Base-by-base conservation (phyloP, 2,329 filamentous ascomycete species). In the Pseudohalonectria lignicola region DNA sequence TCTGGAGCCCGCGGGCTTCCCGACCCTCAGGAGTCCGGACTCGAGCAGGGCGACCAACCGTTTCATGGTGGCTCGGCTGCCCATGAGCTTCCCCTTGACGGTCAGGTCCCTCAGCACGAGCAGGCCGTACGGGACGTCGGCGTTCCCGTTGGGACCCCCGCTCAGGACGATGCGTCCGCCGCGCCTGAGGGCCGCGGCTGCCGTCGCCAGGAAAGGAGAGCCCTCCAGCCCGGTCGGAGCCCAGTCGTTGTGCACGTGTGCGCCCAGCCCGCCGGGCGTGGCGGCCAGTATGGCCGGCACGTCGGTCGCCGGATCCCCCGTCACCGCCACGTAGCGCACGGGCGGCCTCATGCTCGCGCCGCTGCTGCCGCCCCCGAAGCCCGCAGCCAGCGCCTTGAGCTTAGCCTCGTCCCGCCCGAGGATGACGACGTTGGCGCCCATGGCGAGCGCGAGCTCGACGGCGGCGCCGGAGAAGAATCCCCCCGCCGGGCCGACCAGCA, bases 381-480 rank as follows among this genome's bases (percentile, higher is more conserved):
- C 41, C 3, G 46, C 42, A 25, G 56, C 54, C 17, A 71, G 39
- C 26, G 48, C 48, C n/a, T 49, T 49, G 16, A 69, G 47, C 28
- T 44, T 43, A 26, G 50, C 46, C 40, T 52, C 43, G 43, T 66
- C 66, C 10, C 68, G 53, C 2, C 69, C 66, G 53, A 67, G 58
- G 3, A 69, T 69, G 36, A 75, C 50, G 6, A 73, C 67, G 11
- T 54, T 58, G 2, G 65, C 67, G 0, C 68, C 70, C 57, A 72
- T 64, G 3, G 66, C 62, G 1, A 65, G 34, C 0, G 67, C 69
- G 1, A 65, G 55, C 4, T 54, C 44, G 0, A 71, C 64, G 1
- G 54, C 66, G 0, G 60, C 61, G 13, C 66, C 59, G 7, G 68
- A 62, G 45, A 61, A 73, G 0, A 43, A 44, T 0, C 67, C 69